A percentile compares a stretch with the other conserved stretches of the same genome.
Conservation (phyloP, 345 rosid species). For the Populus alba region DNA sequence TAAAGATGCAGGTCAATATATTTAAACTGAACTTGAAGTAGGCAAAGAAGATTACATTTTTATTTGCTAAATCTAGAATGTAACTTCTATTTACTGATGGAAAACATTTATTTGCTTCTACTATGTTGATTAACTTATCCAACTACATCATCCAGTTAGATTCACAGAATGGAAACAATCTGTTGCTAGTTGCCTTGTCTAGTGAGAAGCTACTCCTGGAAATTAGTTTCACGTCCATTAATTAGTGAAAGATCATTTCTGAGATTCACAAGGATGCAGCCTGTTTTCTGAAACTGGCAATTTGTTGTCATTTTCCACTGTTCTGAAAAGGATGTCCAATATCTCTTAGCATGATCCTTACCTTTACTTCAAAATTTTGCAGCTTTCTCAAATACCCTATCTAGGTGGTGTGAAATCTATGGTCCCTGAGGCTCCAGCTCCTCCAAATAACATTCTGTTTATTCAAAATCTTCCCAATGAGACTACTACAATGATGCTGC, state of each 20-base stretch:
- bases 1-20: neutral
- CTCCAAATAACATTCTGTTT: conserved; percentile 88
- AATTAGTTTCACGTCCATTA: neutral
- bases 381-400: conserved; percentile 88
- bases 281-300: neutral
- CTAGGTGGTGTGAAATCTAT: conserved; percentile 59
- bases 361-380: conserved; percentile 21
- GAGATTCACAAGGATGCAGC: neutral
- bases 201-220: neutral
- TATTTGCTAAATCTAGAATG: neutral
- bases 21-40: neutral
- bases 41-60: neutral
- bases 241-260: neutral
- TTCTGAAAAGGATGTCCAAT: neutral
- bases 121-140: neutral
- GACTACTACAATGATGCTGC: conserved; percentile 74
- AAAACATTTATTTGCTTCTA: neutral
- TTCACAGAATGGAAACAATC: neutral
- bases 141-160: neutral
- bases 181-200: neutral
- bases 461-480: conserved; percentile 91
- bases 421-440: conserved; percentile 86
- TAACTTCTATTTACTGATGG: neutral
- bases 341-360: neutral
- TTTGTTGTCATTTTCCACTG: neutral